These are phyloP conservation scores for Starmera stellimalicola DNA, from an alignment of 1,139 yeast species.

Conservation along the genomic window DNA sequence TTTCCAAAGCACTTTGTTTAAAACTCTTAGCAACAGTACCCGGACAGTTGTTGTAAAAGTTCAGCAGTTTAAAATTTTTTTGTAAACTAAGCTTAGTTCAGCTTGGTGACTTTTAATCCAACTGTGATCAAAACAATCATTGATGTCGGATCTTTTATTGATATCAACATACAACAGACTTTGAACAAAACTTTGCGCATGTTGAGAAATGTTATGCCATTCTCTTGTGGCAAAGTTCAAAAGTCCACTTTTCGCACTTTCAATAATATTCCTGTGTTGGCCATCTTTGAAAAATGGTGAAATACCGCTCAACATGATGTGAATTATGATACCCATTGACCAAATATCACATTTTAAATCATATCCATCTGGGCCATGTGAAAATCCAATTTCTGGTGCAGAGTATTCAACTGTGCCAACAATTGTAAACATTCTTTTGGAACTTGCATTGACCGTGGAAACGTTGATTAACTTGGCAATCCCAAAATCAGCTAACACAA, in stretches of 20 bases:
- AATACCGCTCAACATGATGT: constrained; percentile 47
- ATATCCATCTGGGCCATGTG: constrained; percentile 28
- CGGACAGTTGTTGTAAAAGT: background rate
- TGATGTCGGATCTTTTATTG: constrained; percentile 26
- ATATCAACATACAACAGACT: constrained; percentile 32
- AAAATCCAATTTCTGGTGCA: constrained; percentile 55
- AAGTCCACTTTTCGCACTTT: constrained; percentile 31
- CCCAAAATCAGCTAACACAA: constrained; percentile 60
- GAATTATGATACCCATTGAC: constrained; percentile 55
- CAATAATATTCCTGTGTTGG: constrained; percentile 26
- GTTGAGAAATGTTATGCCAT: constrained; percentile 31
- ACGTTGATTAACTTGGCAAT: constrained; percentile 35
- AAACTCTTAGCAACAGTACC: background rate
- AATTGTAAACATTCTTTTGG: constrained; percentile 39
- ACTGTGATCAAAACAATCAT: constrained; percentile 29
- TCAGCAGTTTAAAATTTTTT: constrained; percentile 17
- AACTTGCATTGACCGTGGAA: constrained; percentile 16
- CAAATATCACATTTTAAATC: constrained; percentile 53
- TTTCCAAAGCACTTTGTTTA: too few species aligned
- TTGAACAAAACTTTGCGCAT: constrained; percentile 36
- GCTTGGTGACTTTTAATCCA: constrained; percentile 36
- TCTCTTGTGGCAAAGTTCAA: constrained; percentile 29
- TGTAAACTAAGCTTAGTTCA: constrained; percentile 22
- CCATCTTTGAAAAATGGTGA: constrained; percentile 52
- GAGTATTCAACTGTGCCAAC: constrained; percentile 64